These are phyloP conservation scores for Dendrothele bispora DNA, from an alignment of 768 basidiomycete genomes.

Conservation along the genomic window DNA sequence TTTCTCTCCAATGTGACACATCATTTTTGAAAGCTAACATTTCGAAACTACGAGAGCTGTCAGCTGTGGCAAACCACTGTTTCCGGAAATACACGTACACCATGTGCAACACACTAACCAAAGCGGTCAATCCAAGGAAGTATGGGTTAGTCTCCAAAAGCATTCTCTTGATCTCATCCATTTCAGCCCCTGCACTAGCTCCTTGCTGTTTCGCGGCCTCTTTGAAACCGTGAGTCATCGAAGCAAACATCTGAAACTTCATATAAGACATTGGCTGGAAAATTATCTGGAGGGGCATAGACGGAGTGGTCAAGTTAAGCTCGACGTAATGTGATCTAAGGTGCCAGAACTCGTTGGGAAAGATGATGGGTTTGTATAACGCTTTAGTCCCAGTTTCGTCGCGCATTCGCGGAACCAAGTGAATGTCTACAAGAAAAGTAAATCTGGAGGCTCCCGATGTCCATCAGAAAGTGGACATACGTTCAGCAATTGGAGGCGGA, in stretches of 20 bases:
- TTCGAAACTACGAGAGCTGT: conserved; percentile 64
- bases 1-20: conserved; percentile 93
- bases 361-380: conserved; percentile 85
- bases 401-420: conserved; percentile 56
- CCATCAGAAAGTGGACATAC: conserved; percentile 53
- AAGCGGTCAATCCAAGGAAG: conserved; percentile 79
- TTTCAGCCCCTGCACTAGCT: conserved; percentile 59
- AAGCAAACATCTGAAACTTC: conserved; percentile 86
- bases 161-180: conserved; percentile 97
- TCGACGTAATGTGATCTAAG: conserved; percentile 79
- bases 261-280: conserved; percentile 85
- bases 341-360: conserved; percentile 95
- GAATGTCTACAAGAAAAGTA: conserved; percentile 52
- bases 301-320: conserved; percentile 80
- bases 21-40: conserved; percentile 96
- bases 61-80: background rate
- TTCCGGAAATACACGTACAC: conserved; percentile 51
- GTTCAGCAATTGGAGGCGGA: conserved; percentile 58
- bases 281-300: conserved; percentile 75
- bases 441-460: conserved; percentile 13
- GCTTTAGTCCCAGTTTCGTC: conserved; percentile 67
- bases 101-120: conserved; percentile 86
- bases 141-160: conserved; percentile 86
- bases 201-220: conserved; percentile 82
- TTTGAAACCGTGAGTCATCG: conserved; percentile 84